Conservation (phyloP, 2,329 filamentous ascomycete species). For the Fusarium tanahbumbuense region DNA sequence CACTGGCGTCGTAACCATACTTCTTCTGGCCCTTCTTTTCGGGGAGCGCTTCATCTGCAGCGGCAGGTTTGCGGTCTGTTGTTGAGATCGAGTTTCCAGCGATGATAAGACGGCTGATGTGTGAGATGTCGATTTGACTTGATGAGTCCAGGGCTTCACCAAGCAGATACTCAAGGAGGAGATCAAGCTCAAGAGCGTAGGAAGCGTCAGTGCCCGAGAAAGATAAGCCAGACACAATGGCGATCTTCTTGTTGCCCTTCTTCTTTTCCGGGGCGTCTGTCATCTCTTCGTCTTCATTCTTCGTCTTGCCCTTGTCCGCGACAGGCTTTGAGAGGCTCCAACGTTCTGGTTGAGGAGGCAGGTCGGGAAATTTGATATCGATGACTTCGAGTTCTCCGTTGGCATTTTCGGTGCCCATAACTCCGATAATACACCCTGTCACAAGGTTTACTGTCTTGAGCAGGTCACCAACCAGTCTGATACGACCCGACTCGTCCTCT, state of each 20-base stretch:
- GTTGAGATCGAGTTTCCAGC: conserved; percentile 93
- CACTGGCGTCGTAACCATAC: conserved; percentile 91
- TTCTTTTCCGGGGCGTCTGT: conserved; percentile 53
- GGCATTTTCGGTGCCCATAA: conserved; percentile 91
- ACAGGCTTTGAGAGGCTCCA: conserved; percentile 74
- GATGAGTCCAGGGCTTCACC: conserved; percentile 77
- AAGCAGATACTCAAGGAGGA: conserved; percentile 87
- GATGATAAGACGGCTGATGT: conserved; percentile 87
- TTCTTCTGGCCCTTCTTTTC: conserved; percentile 74
- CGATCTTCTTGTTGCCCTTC: conserved; percentile 71
- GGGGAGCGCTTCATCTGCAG: conserved; percentile 51
- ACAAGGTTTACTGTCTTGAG: conserved; percentile 79
- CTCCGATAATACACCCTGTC: conserved; percentile 93
- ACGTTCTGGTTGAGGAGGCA: conserved; percentile 82
- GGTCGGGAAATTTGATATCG: conserved; percentile 87
- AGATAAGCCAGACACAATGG: conserved; percentile 87
- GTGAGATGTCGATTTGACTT: conserved; percentile 69
- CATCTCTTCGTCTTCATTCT: conserved; percentile 69
- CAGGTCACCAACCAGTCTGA: conserved; percentile 79
- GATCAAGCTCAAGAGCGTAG: conserved; percentile 78
- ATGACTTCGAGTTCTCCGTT: conserved; percentile 94
- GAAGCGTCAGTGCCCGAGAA: conserved; percentile 80
- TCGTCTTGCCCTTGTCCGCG: conserved; percentile 51
- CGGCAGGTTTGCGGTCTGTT: conserved; percentile 51
- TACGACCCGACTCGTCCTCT: conserved; percentile 93